A percentile compares a stretch with the other conserved stretches of the same genome.
Conservation (phyloP, 2,329 filamentous ascomycete species). For the Trichothecium sympodiale region DNA sequence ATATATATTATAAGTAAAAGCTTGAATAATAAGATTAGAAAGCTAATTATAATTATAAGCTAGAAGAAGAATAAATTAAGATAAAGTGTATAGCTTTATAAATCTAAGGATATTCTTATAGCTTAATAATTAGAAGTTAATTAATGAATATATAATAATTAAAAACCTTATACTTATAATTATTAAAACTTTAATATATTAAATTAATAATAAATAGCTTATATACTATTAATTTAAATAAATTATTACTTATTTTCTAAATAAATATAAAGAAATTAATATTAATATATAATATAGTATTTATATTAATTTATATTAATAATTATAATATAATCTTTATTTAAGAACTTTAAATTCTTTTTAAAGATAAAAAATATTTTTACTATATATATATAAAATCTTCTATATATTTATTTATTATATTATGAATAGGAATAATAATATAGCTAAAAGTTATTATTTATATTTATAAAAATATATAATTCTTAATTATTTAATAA, state of each 20-base stretch:
- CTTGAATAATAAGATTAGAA: neutral
- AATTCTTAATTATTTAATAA: too few relatives aligned
- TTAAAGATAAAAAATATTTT: too few relatives aligned
- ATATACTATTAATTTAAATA: neutral
- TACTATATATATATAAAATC: conserved; percentile 2
- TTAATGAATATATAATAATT: neutral
- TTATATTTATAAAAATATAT: conserved; percentile 1
- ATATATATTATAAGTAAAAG: neutral
- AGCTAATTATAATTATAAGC: neutral
- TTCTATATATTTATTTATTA: too few relatives aligned
- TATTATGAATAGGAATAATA: neutral
- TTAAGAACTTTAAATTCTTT: too few relatives aligned
- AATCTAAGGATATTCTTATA: neutral
- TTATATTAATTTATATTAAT: too few relatives aligned
- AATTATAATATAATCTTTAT: too few relatives aligned
- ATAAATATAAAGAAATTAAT: neutral
- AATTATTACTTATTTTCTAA: neutral
- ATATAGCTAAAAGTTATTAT: neutral
- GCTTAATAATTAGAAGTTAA: neutral
- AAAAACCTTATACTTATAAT: too few relatives aligned
- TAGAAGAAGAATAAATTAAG: neutral
- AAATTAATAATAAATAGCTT: conserved; percentile 2
- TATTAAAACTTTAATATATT: conserved; percentile 1
- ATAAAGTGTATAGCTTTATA: neutral
- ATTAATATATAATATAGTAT: too few relatives aligned